These are phyloP conservation scores for Globisporangium uncinulatum DNA, from an alignment of 352 stramenopile genomes.

Conservation along the genomic window DNA sequence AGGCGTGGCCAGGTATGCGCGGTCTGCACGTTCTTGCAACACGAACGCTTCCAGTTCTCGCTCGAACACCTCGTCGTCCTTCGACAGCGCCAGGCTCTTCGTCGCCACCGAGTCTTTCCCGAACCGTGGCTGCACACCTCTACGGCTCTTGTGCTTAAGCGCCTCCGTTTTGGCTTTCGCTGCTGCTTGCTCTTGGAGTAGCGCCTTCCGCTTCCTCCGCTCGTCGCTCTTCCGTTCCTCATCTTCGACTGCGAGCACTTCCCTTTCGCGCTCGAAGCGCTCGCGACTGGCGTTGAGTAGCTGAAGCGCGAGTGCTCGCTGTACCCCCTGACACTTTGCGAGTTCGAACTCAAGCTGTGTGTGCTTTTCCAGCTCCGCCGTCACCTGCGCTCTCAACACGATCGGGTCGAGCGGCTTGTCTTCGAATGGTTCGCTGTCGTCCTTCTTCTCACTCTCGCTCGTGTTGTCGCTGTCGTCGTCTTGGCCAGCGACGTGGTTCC, in stretches of 20 bases:
- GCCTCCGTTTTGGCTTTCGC: conserved; percentile 42
- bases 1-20: conserved; percentile 38
- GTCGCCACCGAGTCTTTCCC: conserved; percentile 42
- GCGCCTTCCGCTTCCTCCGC: conserved; percentile 33
- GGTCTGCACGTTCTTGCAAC: conserved; percentile 31
- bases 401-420: conserved; percentile 35
- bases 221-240: conserved; percentile 38
- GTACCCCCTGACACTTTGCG: conserved; percentile 20
- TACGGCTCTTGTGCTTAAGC: conserved; percentile 26
- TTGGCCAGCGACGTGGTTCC: conserved; percentile 1
- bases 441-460: conserved; percentile 12
- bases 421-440: conserved; percentile 19
- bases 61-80: conserved; percentile 51
- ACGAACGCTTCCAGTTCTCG: conserved; percentile 50
- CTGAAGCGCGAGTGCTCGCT: conserved; percentile 52
- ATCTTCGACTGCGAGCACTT: conserved; percentile 42
- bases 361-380: conserved; percentile 24
- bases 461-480: conserved; percentile 10
- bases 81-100: conserved; percentile 45
- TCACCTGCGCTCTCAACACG: conserved; percentile 34
- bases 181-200: conserved; percentile 39
- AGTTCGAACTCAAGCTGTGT: conserved; percentile 30
- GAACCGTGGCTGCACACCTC: conserved; percentile 27
- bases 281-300: conserved; percentile 55
- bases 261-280: conserved; percentile 48